These are phyloP conservation scores for Ceratobasidium theobromae DNA, from an alignment of 1,284 basidiomycete species.

Conservation along the genomic window DNA sequence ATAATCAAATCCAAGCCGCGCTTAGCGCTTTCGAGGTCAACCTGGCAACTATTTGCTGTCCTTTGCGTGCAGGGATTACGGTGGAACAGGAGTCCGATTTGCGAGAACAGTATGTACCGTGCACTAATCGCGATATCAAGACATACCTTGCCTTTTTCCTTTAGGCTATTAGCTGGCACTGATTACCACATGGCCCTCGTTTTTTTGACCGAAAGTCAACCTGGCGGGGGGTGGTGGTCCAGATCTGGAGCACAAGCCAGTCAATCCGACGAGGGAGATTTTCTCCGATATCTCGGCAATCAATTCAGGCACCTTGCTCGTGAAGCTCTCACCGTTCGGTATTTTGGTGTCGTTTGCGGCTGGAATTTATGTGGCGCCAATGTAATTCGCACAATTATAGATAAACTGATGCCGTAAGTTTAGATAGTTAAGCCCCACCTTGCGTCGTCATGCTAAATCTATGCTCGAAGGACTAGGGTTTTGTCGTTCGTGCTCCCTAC, in stretches of 20 bases:
- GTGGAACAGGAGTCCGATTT: background rate
- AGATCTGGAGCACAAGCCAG: background rate
- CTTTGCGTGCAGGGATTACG: background rate
- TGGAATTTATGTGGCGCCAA: background rate
- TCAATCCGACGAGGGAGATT: background rate
- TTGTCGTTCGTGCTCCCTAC: background rate
- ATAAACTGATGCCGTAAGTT: background rate
- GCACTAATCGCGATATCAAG: background rate
- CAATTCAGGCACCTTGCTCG: background rate
- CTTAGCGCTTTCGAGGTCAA: background rate
- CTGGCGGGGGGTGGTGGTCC: slow-evolving; percentile 12
- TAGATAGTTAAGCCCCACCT: background rate
- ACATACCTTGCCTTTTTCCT: background rate
- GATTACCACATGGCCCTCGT: slow-evolving; percentile 4
- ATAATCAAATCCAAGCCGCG: background rate
- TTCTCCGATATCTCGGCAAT: background rate
- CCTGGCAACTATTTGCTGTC: background rate
- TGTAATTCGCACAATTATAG: background rate
- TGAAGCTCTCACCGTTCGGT: background rate
- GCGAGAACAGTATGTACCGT: background rate
- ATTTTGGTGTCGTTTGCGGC: background rate
- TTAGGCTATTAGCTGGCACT: background rate
- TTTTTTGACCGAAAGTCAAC: background rate
- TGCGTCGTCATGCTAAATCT: background rate
- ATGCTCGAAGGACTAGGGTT: background rate